Conservation (phyloP, 768 basidiomycete species). For the Pleurotus cornucopiae region DNA sequence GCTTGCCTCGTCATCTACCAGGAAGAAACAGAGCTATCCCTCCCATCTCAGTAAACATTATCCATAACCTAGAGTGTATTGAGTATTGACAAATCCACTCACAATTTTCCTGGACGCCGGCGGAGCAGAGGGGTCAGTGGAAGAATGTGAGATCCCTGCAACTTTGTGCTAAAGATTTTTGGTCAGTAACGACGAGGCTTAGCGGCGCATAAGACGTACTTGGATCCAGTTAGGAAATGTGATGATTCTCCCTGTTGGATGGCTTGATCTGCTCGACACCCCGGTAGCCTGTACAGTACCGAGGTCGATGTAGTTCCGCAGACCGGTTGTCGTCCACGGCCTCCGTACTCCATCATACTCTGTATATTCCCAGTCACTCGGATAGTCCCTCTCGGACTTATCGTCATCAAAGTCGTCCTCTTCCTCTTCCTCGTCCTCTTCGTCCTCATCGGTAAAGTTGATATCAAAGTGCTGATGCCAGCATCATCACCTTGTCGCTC, state of each 20-base stretch:
- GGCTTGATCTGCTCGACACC: neutral
- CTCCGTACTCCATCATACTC: neutral
- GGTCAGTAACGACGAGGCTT: neutral
- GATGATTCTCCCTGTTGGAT: constrained; percentile 1
- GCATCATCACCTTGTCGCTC: neutral
- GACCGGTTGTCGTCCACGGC: neutral
- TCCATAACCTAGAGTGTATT: neutral
- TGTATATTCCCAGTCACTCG: neutral
- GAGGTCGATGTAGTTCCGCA: neutral
- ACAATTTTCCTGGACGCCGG: neutral
- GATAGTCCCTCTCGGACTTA: neutral
- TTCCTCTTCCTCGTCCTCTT: neutral
- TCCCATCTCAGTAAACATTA: neutral
- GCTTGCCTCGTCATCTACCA: neutral
- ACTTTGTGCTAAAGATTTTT: neutral
- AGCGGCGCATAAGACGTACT: neutral
- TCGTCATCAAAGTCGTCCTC: neutral
- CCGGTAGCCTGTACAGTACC: neutral
- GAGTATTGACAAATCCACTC: neutral
- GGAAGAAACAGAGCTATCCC: neutral
- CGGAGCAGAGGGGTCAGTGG: neutral
- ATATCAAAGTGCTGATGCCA: neutral
- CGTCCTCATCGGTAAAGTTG: neutral
- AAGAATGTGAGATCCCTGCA: neutral
- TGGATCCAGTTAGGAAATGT: constrained; percentile 10